phyloP scores from a whole-genome alignment of 768 basidiomycete species.

The Termitomyces sp. region DNA sequence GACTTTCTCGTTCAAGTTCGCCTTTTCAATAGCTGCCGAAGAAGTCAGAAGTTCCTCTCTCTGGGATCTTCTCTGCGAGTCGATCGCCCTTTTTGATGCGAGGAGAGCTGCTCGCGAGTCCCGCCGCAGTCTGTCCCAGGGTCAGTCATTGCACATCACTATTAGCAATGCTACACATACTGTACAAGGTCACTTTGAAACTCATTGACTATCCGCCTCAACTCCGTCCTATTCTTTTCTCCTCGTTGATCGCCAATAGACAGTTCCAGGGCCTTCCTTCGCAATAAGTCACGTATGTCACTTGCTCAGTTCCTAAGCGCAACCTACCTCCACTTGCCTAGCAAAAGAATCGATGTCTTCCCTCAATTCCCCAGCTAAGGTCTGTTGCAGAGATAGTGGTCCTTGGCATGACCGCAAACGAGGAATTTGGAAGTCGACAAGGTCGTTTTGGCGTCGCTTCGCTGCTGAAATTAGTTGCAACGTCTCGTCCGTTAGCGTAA shows the following conservation, averaged over 20 bases:
- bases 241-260: slow-evolving; percentile 69
- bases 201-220: slow-evolving; percentile 44
- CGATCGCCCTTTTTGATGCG: slow-evolving; percentile 68
- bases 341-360: slow-evolving; percentile 65
- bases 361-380: slow-evolving; percentile 66
- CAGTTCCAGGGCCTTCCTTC: slow-evolving; percentile 55
- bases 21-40: slow-evolving; percentile 43
- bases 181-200: slow-evolving; percentile 40
- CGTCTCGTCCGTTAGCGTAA: slow-evolving; percentile 47
- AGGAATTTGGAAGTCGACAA: slow-evolving; percentile 69
- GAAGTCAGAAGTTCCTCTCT: slow-evolving; percentile 67
- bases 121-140: slow-evolving; percentile 42
- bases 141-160: background rate
- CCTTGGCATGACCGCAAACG: slow-evolving; percentile 65
- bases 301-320: background rate
- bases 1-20: slow-evolving; percentile 49
- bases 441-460: slow-evolving; percentile 54
- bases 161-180: slow-evolving; percentile 29
- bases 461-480: slow-evolving; percentile 43
- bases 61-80: slow-evolving; percentile 49
- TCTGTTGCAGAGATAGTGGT: slow-evolving; percentile 66
- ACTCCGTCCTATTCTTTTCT: slow-evolving; percentile 42
- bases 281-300: slow-evolving; percentile 12
- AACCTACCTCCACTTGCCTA: slow-evolving; percentile 64
- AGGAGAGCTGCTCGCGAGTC: slow-evolving; percentile 68